These are phyloP conservation scores for Chrysoporthe puriensis DNA, from an alignment of 2,329 filamentous ascomycete species.

Conservation along the genomic window DNA sequence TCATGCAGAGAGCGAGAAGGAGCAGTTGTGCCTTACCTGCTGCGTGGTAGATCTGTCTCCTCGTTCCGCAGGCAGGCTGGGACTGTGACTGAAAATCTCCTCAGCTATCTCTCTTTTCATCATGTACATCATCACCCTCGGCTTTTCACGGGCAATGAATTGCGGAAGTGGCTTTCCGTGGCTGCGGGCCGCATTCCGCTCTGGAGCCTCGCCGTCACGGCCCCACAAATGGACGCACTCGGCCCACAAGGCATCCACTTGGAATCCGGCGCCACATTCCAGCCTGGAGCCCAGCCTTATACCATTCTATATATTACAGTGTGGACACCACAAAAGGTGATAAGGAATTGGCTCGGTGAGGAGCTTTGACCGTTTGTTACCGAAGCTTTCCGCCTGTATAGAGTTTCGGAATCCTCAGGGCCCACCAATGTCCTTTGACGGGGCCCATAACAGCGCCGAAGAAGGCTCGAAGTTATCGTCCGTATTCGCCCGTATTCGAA, in stretches of 20 bases:
- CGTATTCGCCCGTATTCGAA: neutral
- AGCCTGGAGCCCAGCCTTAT: neutral
- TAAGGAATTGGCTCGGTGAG: neutral
- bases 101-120: neutral
- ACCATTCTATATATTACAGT: neutral
- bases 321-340: neutral
- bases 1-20: too few species aligned
- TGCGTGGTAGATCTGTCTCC: neutral
- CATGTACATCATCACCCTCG: neutral
- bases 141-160: slow-evolving; percentile 3
- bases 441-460: neutral
- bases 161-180: slow-evolving; percentile 9
- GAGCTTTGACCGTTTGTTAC: neutral
- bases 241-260: neutral
- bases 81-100: neutral
- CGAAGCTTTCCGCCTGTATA: slow-evolving; percentile 4
- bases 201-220: slow-evolving; percentile 1
- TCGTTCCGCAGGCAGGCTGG: neutral
- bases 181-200: slow-evolving; percentile 2
- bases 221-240: neutral
- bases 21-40: neutral
- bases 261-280: neutral
- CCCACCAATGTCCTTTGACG: neutral
- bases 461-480: neutral
- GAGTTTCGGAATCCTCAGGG: neutral